Conservation (phyloP, 306 rosid genomes). For the Macrotyloma uniflorum region DNA sequence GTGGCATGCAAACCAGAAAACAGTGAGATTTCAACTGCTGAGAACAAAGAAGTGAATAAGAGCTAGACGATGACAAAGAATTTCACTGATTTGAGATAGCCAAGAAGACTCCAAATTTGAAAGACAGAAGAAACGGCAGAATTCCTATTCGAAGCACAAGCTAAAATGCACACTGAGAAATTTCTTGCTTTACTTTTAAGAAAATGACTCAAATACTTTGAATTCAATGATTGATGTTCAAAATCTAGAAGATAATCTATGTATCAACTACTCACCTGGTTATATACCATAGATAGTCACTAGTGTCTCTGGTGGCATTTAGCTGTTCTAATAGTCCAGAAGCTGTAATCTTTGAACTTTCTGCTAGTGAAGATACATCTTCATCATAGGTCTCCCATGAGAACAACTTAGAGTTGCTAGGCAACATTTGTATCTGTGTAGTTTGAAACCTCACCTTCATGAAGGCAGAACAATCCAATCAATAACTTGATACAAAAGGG, state of each 20-base stretch:
- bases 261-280: conserved; percentile 67
- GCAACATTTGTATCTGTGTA: conserved; percentile 68
- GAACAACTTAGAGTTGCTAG: conserved; percentile 54
- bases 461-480: conserved; percentile 37
- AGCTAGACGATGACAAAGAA: neutral
- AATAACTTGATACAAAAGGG: conserved; percentile 26
- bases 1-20: conserved; percentile 37
- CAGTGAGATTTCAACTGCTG: neutral
- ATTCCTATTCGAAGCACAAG: too few relatives aligned
- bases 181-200: neutral
- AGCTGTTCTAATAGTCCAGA: conserved; percentile 87
- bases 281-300: conserved; percentile 94
- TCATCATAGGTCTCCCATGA: conserved; percentile 86
- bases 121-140: neutral
- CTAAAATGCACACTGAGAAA: neutral
- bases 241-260: neutral
- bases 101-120: neutral
- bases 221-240: neutral
- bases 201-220: neutral
- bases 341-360: conserved; percentile 55
- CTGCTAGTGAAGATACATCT: conserved; percentile 70
- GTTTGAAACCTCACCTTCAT: conserved; percentile 78
- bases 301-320: conserved; percentile 74
- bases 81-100: neutral
- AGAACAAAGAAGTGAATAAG: neutral